Evolutionary conservation across 129 eudicot species (phyloP), one percentile per base, ranked within the genome.

Genomic region (Daucus carota): DNA sequence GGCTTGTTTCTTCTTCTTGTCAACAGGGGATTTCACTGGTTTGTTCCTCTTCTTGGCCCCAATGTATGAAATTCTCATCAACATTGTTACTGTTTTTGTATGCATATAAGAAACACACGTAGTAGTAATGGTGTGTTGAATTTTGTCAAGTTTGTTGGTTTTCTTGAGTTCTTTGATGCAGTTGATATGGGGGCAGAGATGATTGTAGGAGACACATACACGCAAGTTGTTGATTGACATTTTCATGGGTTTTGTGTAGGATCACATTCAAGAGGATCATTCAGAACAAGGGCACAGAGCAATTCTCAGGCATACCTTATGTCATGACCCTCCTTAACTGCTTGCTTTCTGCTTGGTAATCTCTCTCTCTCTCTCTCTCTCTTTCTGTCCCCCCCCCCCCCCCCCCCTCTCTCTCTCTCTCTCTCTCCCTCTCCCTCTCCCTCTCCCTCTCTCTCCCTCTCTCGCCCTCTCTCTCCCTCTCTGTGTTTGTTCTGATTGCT

Each of bases 271-370:
- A 79, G 86, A 85, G 96, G 82, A 86, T 94, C 22, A 22, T 87
- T 2, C 79, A 48, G 76, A 87, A 87, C 79, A 91, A 80, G 82
- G 83, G 90, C 3, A 91, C 96, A 0, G 97, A 94, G 81, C 88
- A 94, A 73, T 94, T 94, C 73, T 94, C 98, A 41, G 97, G 96
- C 72, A 68, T 93, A 18, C 98, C 98, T 0, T 93, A 93, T 78
- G 89, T 89, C 71, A 91, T 91, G 97, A 89, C 98, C 72, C 72
- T 91, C 79, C 93, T 91, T 81, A 94, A 94, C 81, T 89, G 93
- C 85, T 85, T 94, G 70, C 92, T 94, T 31, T 87, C 97, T 26
- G 90, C 97, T 38, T 94, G 99, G 99, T 24, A 33, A 46, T 16
- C 66, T 45, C 75, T 13, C 7, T 16, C 15, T 42, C 18, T 36